Evolutionary conservation across 208 protist species (phyloP).

Genomic region (Crithidia brevicula): DNA sequence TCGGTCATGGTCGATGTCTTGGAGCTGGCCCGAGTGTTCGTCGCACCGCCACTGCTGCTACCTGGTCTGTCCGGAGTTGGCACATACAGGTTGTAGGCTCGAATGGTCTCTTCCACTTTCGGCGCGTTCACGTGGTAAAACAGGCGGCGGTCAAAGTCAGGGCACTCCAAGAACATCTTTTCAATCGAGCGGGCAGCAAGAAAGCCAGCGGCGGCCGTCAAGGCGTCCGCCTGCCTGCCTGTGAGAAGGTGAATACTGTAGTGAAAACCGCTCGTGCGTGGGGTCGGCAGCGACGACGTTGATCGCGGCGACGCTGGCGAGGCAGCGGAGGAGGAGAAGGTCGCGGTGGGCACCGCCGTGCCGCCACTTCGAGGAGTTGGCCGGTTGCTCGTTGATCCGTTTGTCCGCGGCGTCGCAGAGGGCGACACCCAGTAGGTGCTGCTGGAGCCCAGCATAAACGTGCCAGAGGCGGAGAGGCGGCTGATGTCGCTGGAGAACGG

Average conservation of each 20-base stretch:
- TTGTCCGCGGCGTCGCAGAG: slow-evolving; percentile 27
- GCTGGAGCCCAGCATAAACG: slow-evolving; percentile 2
- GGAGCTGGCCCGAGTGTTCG: neutral
- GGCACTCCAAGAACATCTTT: slow-evolving; percentile 33
- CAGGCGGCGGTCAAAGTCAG: slow-evolving; percentile 46
- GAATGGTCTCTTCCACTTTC: slow-evolving; percentile 13
- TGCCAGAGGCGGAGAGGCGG: slow-evolving; percentile 15
- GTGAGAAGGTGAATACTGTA: slow-evolving; percentile 79
- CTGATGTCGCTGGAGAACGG: slow-evolving; percentile 51
- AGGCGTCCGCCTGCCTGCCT: slow-evolving; percentile 54
- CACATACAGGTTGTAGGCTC: slow-evolving; percentile 12
- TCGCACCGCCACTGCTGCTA: neutral
- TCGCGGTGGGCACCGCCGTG: neutral
- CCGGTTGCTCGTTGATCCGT: slow-evolving; percentile 23
- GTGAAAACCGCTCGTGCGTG: slow-evolving; percentile 34
- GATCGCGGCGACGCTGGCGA: slow-evolving; percentile 12
- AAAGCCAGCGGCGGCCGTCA: slow-evolving; percentile 47
- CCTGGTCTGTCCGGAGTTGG: neutral
- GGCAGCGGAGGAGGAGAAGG: neutral
- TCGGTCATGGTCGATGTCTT: neutral
- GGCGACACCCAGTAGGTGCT: neutral
- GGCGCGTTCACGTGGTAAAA: slow-evolving; percentile 45
- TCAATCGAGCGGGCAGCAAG: slow-evolving; percentile 26
- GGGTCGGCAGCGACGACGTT: slow-evolving; percentile 14
- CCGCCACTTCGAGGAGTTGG: slow-evolving; percentile 23